phyloP scores from a whole-genome alignment of 306 rosid species.

The Spatholobus suberectus region DNA sequence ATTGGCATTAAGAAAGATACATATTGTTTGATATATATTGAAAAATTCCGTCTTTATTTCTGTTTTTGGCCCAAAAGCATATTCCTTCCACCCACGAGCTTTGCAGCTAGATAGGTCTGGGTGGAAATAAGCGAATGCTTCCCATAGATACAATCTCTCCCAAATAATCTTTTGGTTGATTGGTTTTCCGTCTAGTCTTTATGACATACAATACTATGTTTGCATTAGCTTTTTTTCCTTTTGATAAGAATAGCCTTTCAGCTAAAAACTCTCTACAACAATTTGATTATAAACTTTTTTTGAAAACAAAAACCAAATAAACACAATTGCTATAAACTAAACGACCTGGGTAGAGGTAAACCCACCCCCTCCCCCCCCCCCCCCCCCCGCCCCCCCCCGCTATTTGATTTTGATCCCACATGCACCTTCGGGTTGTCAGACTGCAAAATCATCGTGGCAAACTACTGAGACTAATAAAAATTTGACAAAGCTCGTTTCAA shows the following conservation, averaged over 20 bases:
- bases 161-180: neutral
- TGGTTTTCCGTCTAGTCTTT: too few relatives aligned
- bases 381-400: too few relatives aligned
- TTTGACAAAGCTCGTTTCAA: neutral
- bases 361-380: too few relatives aligned
- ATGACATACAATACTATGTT: too few relatives aligned
- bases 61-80: too few relatives aligned
- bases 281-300: neutral
- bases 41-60: too few relatives aligned
- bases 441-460: neutral
- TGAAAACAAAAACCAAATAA: too few relatives aligned
- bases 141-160: neutral
- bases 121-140: neutral
- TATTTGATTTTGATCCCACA: conserved; percentile 7
- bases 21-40: neutral
- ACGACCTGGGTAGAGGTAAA: neutral
- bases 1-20: neutral
- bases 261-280: neutral
- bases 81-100: neutral
- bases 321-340: neutral
- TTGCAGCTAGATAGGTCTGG: neutral
- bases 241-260: neutral
- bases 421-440: neutral
- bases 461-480: neutral
- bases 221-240: neutral